Base-by-base conservation (phyloP, 352 stramenopile genomes). In the Pelagophyceae sp. region DNA sequence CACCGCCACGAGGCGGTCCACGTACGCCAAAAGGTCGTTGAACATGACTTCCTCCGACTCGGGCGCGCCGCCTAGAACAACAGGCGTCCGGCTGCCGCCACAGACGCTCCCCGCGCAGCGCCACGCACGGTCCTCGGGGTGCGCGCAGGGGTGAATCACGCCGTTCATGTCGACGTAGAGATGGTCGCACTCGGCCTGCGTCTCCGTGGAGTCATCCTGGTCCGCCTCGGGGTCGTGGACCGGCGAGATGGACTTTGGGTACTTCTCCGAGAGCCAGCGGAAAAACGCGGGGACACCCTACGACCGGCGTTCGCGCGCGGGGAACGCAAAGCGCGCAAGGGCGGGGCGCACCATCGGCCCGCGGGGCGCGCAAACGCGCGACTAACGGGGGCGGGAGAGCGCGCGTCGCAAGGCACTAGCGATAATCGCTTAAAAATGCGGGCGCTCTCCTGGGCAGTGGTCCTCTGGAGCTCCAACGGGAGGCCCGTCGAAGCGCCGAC, bases 91-190 rank as follows among this genome's bases (percentile, higher is more conserved):
- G 80, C 29, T 78, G 50, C 2, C 72, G 25, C 17, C 67, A 58
- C 23, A 29, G n/a, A 70, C n/a, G 11, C n/a, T 11, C n/a, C 32
- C 11, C n/a, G n/a, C 61, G 45, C 45, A 54, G 45, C 63, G 74
- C 69, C 6, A 31, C 61, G 37, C 80, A 50, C 87, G 83, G 25
- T 90, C 87, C 85, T 99, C 95, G 29, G 95, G 94, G 85, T 99
- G 96, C 3, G 93, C 93, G 82, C 96, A 99, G 31, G 95, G 95
- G 83, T 99, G 96, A 83, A 99, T 99, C 72, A 99, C 96, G 1
- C 96, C 96, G 84, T 99, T 99, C 96, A 99, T 99, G 83, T 99
- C 96, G 40, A 99, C 90, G 80, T 98, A 99, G 61, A 99, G 87
- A 85, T 99, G 98, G 86, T 99, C 96, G 64, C 96, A 94, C 85